Conservation (phyloP, 2,329 filamentous ascomycete genomes). For the Pseudonectria buxi region DNA sequence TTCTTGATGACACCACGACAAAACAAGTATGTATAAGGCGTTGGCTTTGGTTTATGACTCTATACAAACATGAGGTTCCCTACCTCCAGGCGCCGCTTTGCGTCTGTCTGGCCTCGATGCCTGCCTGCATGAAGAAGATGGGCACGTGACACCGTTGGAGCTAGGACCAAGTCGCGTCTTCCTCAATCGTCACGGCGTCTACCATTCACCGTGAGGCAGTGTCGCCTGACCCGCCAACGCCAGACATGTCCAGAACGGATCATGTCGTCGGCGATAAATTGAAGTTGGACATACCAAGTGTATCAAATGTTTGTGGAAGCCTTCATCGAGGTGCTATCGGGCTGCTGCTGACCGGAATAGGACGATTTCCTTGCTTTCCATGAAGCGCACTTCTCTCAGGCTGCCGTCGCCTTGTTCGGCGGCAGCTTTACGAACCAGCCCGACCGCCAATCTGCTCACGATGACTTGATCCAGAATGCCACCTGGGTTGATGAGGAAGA, state of each 20-base stretch:
- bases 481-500: slow-evolving; percentile 50
- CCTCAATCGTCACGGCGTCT: not conserved
- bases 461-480: slow-evolving; percentile 24
- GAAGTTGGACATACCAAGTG: slow-evolving; percentile 14
- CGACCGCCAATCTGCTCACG: slow-evolving; percentile 14
- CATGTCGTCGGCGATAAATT: slow-evolving; percentile 6
- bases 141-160: slow-evolving; percentile 17
- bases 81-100: too few relatives aligned
- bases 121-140: too few relatives aligned
- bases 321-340: not conserved
- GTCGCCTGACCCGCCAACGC: not conserved
- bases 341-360: slow-evolving; percentile 31
- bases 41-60: too few relatives aligned
- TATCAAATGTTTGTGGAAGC: slow-evolving; percentile 22
- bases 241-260: slow-evolving; percentile 16
- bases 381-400: slow-evolving; percentile 49
- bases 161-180: slow-evolving; percentile 7
- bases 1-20: too few relatives aligned
- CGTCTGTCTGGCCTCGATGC: too few relatives aligned
- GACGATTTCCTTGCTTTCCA: slow-evolving; percentile 55
- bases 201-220: too few relatives aligned
- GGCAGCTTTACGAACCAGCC: slow-evolving; percentile 36
- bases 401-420: slow-evolving; percentile 40
- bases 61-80: too few relatives aligned
- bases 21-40: too few relatives aligned